Conservation (phyloP, 2,329 filamentous ascomycete species). For the Cucurbitaria berberidis region DNA sequence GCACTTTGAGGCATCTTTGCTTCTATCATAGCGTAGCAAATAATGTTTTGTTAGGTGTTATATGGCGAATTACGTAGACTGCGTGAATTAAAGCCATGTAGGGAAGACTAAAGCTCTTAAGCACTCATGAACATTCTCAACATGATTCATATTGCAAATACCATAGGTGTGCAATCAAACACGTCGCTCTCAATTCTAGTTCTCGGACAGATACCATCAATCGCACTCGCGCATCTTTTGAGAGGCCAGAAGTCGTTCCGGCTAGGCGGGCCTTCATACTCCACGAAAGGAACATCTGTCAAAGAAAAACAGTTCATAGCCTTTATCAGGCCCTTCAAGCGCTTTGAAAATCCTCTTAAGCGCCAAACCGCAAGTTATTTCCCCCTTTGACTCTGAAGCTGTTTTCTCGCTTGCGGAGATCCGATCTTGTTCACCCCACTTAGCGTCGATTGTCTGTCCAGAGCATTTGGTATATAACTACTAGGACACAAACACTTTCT, state of each 20-base stretch:
- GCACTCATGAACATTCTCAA: background rate
- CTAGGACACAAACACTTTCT: background rate
- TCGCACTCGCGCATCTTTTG: background rate
- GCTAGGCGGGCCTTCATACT: background rate
- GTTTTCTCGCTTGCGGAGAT: background rate
- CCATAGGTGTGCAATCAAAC: background rate
- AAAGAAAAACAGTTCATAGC: background rate
- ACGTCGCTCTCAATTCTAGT: background rate
- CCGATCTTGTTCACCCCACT: constrained; percentile 19
- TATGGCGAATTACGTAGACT: no score
- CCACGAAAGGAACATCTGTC: background rate
- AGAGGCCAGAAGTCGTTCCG: constrained; percentile 19
- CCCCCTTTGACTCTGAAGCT: constrained; percentile 10
- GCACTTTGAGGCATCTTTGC: background rate
- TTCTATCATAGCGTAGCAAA: background rate
- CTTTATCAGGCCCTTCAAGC: background rate
- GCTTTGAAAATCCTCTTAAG: no score
- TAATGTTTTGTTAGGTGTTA: background rate
- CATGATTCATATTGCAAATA: background rate
- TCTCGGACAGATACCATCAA: background rate
- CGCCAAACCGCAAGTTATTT: constrained; percentile 33
- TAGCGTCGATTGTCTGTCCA: constrained; percentile 4
- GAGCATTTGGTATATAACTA: background rate
- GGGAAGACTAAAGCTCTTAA: background rate
- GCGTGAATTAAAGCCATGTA: background rate